phyloP scores from a whole-genome alignment of 179 eudicot species.

The Corrigiola litoralis region DNA sequence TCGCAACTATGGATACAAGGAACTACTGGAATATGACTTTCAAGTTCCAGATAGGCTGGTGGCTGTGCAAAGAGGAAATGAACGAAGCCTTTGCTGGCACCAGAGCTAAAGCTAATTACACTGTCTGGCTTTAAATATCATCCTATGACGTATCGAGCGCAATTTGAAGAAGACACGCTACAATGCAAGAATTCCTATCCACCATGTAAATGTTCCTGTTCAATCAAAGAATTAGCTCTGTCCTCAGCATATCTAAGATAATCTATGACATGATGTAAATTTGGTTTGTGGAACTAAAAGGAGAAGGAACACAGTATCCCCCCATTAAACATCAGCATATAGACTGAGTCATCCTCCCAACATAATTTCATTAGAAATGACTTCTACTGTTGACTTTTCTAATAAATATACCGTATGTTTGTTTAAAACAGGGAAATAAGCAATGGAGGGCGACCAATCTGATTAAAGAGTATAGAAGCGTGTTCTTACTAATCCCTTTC shows the following conservation, averaged over 20 bases:
- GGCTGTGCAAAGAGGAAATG: not conserved
- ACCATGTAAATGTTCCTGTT: constrained; percentile 17
- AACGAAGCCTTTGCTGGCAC: not conserved
- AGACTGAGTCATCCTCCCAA: no score
- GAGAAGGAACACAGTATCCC: not conserved
- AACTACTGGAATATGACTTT: not conserved
- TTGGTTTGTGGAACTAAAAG: not conserved
- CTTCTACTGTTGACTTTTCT: no score
- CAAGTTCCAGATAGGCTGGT: not conserved
- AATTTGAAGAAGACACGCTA: not conserved
- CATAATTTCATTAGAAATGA: not conserved
- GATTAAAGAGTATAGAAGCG: no score
- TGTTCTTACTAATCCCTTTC: no score
- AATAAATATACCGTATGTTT: no score
- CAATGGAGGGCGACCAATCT: no score
- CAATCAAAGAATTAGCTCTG: not conserved
- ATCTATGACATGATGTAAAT: not conserved
- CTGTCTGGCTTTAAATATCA: not conserved
- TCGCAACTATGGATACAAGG: not conserved
- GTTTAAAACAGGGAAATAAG: no score
- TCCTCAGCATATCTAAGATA: not conserved
- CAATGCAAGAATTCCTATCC: not conserved
- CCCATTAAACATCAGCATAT: not conserved
- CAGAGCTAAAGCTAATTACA: not conserved
- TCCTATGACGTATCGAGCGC: not conserved